Conservation (phyloP, 2,329 filamentous ascomycete genomes). For the Arthrinium phaeospermum region DNA sequence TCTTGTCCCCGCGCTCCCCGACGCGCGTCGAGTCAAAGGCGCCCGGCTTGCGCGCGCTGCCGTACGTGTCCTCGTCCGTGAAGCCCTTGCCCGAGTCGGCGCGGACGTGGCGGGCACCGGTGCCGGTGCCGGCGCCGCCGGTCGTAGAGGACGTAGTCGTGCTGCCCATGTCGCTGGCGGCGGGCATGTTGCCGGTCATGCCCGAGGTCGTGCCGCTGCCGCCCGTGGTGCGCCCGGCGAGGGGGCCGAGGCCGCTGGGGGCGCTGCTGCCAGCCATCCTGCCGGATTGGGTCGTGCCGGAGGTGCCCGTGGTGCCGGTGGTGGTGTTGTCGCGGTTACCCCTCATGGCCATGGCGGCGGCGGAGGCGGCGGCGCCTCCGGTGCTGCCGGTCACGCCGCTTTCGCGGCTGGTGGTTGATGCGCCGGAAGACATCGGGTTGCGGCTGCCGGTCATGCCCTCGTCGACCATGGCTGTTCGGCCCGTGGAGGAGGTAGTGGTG, state of each 20-base stretch:
- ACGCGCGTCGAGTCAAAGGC: constrained; percentile 27
- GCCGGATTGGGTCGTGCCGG: background rate
- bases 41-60: constrained; percentile 21
- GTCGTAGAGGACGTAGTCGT: background rate
- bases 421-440: background rate
- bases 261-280: background rate
- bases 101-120: background rate
- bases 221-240: background rate
- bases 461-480: background rate
- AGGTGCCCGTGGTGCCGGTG: background rate
- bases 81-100: constrained; percentile 19
- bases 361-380: background rate
- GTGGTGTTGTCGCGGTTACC: background rate
- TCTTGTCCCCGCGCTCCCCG: constrained; percentile 13
- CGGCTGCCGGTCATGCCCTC: background rate
- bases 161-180: background rate
- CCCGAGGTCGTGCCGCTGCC: background rate
- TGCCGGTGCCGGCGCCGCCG: too few species aligned
- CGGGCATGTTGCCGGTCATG: background rate
- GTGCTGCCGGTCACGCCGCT: background rate
- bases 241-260: background rate
- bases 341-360: constrained; percentile 8
- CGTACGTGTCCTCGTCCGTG: constrained; percentile 10
- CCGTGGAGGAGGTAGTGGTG: background rate
- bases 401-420: background rate